phyloP scores from a whole-genome alignment of 805 yeast species.

The Hanseniaspora thailandica region DNA sequence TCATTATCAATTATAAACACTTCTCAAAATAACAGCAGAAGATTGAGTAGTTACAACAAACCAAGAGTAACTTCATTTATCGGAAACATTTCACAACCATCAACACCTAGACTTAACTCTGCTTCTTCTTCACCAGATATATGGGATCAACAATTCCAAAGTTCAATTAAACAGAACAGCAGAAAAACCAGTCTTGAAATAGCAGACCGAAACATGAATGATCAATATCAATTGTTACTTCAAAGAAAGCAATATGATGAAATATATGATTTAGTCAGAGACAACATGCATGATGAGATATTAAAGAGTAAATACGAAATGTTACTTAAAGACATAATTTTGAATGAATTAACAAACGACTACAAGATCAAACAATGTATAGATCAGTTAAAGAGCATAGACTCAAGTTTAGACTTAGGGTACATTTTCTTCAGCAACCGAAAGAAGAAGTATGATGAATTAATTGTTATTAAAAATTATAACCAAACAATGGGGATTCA shows the following conservation, averaged over 20 bases:
- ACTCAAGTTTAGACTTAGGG: not conserved
- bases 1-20: not conserved
- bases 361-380: not conserved
- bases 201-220: not conserved
- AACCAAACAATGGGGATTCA: not conserved
- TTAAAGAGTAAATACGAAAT: not conserved
- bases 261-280: not conserved
- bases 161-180: not conserved
- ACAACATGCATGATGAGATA: not conserved
- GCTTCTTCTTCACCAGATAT: constrained; percentile 4
- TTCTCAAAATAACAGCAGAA: not conserved
- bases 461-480: not conserved
- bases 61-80: constrained; percentile 4
- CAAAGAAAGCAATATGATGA: constrained; percentile 12
- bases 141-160: constrained; percentile 11
- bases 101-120: constrained; percentile 6
- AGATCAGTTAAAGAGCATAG: not conserved
- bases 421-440: not conserved
- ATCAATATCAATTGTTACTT: not conserved
- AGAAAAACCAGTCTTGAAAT: not conserved
- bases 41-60: constrained; percentile 9
- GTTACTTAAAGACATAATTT: not conserved
- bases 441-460: not conserved
- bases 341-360: not conserved
- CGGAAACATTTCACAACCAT: not conserved